These are phyloP conservation scores for Hypoxylon sp. DNA, from an alignment of 2,329 filamentous ascomycete genomes.

Conservation along the genomic window DNA sequence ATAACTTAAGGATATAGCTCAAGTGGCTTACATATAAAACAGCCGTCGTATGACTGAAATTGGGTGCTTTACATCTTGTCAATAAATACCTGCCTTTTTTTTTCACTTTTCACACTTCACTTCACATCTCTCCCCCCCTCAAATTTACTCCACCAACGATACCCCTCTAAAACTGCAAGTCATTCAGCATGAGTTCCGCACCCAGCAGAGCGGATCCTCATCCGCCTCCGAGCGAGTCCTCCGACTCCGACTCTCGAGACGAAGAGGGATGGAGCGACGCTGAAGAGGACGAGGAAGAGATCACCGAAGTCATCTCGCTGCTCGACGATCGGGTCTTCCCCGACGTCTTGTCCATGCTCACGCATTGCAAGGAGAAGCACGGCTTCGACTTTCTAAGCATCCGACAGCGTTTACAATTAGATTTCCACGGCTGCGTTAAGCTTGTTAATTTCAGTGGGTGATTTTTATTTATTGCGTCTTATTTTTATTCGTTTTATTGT, in stretches of 20 bases:
- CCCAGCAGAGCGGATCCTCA: conserved; percentile 37
- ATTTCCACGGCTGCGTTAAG: conserved; percentile 81
- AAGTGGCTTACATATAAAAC: conserved; percentile 25
- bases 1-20: conserved; percentile 24
- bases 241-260: conserved; percentile 56
- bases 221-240: conserved; percentile 54
- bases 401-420: conserved; percentile 71
- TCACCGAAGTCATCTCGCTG: conserved; percentile 74
- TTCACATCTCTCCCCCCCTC: background rate
- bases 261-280: conserved; percentile 66
- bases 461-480: background rate
- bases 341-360: conserved; percentile 75
- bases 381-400: conserved; percentile 76
- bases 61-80: background rate
- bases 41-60: background rate
- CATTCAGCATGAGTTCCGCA: conserved; percentile 33
- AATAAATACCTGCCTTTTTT: background rate
- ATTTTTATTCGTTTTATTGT: background rate
- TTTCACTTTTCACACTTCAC: conserved; percentile 10
- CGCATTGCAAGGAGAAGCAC: conserved; percentile 76
- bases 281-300: conserved; percentile 74
- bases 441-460: conserved; percentile 76
- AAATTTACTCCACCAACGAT: background rate
- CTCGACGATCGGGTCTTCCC: conserved; percentile 77
- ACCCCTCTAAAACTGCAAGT: conserved; percentile 2